Base-by-base conservation (phyloP, 768 basidiomycete species). In the Amanita pallidorosea region DNA sequence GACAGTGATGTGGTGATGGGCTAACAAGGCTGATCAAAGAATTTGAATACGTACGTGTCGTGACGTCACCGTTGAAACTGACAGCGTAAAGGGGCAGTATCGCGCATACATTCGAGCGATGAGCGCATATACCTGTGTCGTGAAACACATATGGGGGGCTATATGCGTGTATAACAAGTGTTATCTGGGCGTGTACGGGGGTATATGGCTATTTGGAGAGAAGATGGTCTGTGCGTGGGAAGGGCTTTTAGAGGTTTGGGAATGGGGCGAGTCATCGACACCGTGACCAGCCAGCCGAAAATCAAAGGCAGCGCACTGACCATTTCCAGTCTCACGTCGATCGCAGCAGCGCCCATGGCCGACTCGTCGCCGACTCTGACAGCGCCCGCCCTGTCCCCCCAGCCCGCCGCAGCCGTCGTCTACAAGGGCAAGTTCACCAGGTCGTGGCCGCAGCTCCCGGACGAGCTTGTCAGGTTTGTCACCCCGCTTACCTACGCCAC, bases 381-480 rank as follows among this genome's bases (percentile, higher is more conserved):
- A 46, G 62, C 55, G 55, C 48, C 44, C 25, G 54, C 41, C 34
- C 43, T 29, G 11, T 34, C 47, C 45, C 23, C 49, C 20, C 46
- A 23, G 38, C 7, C 37, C 25, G 13, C 42, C 8, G 33, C 29
- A 9, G 43, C 57, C 12, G 42, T 47, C 18, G 55, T 53, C 36
- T 49, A 52, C 27, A 65, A 64, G 52, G 61, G 63, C 49, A 64
- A 62, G 54, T 43, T 57, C 8, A 58, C 60, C 18, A 57, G 63
- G 56, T 65, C 59, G 20, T 65, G 64, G 64, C 59, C 61, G 35
- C 57, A 65, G 54, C 59, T 65, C 43, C 64, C 64, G 33, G 69
- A 71, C 47, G 81, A 83, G 60, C 72, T 83, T 58, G 65, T 83
- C 62, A 74, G 74, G 81, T 78, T 58, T 61, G 74, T 67, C 38